Base-by-base conservation (phyloP, 169 alveolate genomes). In the Neospora caninum region DNA sequence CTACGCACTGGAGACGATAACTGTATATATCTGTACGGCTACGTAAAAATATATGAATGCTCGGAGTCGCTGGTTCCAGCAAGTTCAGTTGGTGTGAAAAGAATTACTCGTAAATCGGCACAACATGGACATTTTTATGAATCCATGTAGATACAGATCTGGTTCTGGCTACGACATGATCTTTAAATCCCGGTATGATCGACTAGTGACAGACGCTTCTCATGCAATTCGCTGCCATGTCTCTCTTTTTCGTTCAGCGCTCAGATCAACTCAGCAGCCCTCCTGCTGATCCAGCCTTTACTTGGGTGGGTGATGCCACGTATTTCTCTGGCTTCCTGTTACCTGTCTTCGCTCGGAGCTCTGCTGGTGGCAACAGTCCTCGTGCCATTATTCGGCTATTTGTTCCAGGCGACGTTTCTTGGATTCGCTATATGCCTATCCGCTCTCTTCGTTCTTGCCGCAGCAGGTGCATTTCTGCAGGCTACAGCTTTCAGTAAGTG, bases 241-340 rank as follows among this genome's bases (percentile, higher is more conserved):
- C 9, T 78, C 45, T 78, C 86, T 78, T 20, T 78, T 78, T 78
- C 43, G 39, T 78, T 78, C 86, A 78, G 86, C 39, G 86, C 86
- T n/a, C 86, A 78, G 86, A 78, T 78, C 86, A 78, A 38, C 45
- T n/a, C 86, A n/a, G 86, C 49, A 78, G 86, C 86, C 45, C 39
- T 36, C 42, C 86, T 78, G 42, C 31, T 78, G 45, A 38, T 38
- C 45, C 86, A 78, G 86, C 86, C 86, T n/a, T 20, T 78, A 29
- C 86, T 78, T 36, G 45, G 86, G 20, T 78, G 86, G 86, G 10
- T 78, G 43, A 78, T 78, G 86, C 86, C 49, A 1, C 86, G 86
- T 29, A 38, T 78, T 18, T 36, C 86, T 38, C 45, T 78, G 39
- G 86, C 49, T 20, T 78, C 86, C 27, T 78, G 86, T 78, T 78